A percentile compares a stretch with the other conserved stretches of the same genome.
Conservation (phyloP, 2,329 filamentous ascomycete genomes). For the Xylariaceae sp. region DNA sequence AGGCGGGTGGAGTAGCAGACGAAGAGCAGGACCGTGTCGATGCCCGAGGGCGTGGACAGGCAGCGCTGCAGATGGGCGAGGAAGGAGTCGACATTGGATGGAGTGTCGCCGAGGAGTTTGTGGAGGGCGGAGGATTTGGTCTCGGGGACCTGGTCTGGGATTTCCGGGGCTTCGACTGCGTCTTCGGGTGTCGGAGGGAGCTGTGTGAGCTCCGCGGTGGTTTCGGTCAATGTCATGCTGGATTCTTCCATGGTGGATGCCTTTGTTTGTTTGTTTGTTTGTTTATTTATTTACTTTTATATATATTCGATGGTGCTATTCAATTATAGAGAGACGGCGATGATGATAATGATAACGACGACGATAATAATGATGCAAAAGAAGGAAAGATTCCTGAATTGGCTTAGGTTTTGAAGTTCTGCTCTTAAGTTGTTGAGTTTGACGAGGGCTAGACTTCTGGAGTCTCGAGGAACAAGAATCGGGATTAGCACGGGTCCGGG, state of each 20-base stretch:
- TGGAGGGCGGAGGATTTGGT: constrained; percentile 25
- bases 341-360: not conserved
- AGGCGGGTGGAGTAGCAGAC: constrained; percentile 62
- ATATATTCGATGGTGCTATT: too few relatives aligned
- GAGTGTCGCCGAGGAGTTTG: constrained; percentile 33
- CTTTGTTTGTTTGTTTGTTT: not conserved
- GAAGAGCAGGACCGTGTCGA: constrained; percentile 64
- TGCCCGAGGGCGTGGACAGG: constrained; percentile 61
- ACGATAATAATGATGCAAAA: not conserved
- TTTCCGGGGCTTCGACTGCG: not conserved
- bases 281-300: too few relatives aligned
- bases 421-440: not conserved
- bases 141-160: constrained; percentile 22
- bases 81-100: constrained; percentile 46
- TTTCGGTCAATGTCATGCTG: constrained; percentile 26
- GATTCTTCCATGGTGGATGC: not conserved
- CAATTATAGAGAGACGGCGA: too few relatives aligned
- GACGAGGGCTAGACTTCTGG: not conserved
- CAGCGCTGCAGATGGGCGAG: constrained; percentile 55
- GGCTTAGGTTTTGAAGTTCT: too few relatives aligned
- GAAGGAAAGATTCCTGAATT: too few relatives aligned
- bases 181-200: too few relatives aligned
- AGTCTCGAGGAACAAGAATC: not conserved
- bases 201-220: constrained; percentile 13
- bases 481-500: not conserved